Evolutionary conservation across 2,329 filamentous ascomycete genomes (phyloP), one percentile per base, ranked within the genome.

Genomic region (Aureobasidium sp.): DNA sequence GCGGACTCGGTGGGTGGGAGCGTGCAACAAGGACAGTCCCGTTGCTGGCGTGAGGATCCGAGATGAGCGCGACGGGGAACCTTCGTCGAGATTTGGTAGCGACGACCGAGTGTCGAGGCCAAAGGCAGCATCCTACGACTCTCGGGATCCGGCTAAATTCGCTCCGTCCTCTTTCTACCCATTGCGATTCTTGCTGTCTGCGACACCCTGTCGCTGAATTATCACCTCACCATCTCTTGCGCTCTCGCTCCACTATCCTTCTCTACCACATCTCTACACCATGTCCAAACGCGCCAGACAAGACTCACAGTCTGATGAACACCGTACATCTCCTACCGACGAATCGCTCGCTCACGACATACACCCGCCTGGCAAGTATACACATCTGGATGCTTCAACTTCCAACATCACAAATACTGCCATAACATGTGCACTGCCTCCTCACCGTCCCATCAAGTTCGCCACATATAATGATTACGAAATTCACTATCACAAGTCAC

Each of bases 371-470:
- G 54, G 72, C 64, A 81, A 80, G 66, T 76, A 78, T 63, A 70
- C 75, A 64, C 83, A 86, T 67, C 75, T 90, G 64, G 86, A 89
- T 27, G 62, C 68, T 19, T 65, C 66, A 22, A 66, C 66, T 48
- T 44, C 68, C 70, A 65, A 73, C 19, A 42, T 7, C 12, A 1
- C 39, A 62, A 27, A 24, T 5, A n/a, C 24, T 60, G 76, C 82
- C 62, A 96, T 97, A 84, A 84, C 80, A 74, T 97, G 93, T 77
- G 85, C 83, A 22, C 79, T 97, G 24, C 90, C 92, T 59, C 90
- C 90, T 50, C 92, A 97, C 75, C 81, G 87, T 63, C 79, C 85
- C 1, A 70, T 94, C 60, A 78, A 80, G 5, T 97, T 99, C 74
- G 71, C 78, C 27, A 85, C 86, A 0, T 91, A 91, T 70, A 82